Base-by-base conservation (phyloP, 805 yeast species). In the Jamesozyma piceae region DNA sequence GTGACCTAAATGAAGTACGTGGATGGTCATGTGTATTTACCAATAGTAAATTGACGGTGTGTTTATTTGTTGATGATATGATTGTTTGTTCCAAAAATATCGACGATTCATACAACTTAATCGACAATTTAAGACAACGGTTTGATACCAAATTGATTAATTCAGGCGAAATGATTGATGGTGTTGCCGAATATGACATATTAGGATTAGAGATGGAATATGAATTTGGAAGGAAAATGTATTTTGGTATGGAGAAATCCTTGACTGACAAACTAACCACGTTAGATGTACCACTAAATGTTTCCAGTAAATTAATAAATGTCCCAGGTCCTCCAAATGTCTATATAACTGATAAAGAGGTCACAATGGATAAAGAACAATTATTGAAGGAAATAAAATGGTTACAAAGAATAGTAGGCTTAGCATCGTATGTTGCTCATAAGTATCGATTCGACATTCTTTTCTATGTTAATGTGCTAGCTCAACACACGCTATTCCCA, bases 171-270 rank as follows among this genome's bases (percentile, higher is more conserved):
- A n/a, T n/a, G n/a, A n/a, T n/a, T n/a, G n/a, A n/a, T n/a, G n/a
- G n/a, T n/a, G n/a, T n/a, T n/a, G n/a, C n/a, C 24, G 20, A 33
- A 6, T 50, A 50, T 29, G 54, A 50, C 39, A 46, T 45, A 2
- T 27, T 47, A 27, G 50, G 52, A 15, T 29, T 48, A 31, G 50
- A 48, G 34, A 37, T 48, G 1, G 40, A 48, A 33, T 48, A 42
- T 35, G 17, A 29, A 11, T 21, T 11, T 15, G 37, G 35, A 8
- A 35, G 45, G 18, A 17, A 33, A 10, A 41, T 47, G 39, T 41
- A 34, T 13, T 39, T 49, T 19, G 51, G 49, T 10, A 49, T 48
- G 50, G 43, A 44, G 24, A 44, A 43, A 5, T 28, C 44, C 2
- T 29, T 42, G 10, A 32, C 24, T 2, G 48, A 41, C 5, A 46